Base-by-base conservation (phyloP, 2,329 filamentous ascomycete genomes). In the Diaporthe ilicicola region DNA sequence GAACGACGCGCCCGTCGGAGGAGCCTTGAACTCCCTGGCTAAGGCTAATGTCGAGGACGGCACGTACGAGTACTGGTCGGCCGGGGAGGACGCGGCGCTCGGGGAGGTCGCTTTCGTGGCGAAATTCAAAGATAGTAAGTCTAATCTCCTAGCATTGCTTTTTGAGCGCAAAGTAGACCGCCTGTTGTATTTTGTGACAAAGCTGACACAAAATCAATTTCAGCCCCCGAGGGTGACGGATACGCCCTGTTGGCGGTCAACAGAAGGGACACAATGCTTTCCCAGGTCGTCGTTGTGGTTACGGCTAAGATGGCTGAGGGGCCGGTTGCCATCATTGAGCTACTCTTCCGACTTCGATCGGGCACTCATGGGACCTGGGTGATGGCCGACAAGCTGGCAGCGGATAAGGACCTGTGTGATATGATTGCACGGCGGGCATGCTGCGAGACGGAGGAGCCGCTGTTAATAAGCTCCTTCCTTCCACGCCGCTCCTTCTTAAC, bases 351-450 rank as follows among this genome's bases (percentile, higher is more conserved):
- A 46, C 50, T 67, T 2, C 64, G 64, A 7, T 27, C n/a, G 4
- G 64, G 64, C 7, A 55, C 55, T 7, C 64, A 67, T 27, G 64
- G 51, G 9, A 55, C 42, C 6, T 67, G 64, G 64, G 64, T 67
- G 15, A 54, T 54, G 48, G 50, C 15, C 15, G 32, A 55, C 24
- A 17, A 67, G 3, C 13, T 67, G 27, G 4, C 50, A 5, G 9
- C 39, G 19, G 50, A 55, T 32, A 55, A 44, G 32, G 50, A 67
- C 22, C 50, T 67, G 15, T 67, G 64, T 34, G 64, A 67, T 27
- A 67, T 67, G 64, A n/a, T n/a, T n/a, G n/a, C 19, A 46, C 17
- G 19, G 17, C 42, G 5, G 42, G 0, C 42, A 8, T 6, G 13
- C 8, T 44, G 0, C n/a, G 42, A 44, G 17, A 44, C n/a, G 15